phyloP scores from a whole-genome alignment of 2,329 filamentous ascomycete species.

The Fonsecaea pedrosoi region DNA sequence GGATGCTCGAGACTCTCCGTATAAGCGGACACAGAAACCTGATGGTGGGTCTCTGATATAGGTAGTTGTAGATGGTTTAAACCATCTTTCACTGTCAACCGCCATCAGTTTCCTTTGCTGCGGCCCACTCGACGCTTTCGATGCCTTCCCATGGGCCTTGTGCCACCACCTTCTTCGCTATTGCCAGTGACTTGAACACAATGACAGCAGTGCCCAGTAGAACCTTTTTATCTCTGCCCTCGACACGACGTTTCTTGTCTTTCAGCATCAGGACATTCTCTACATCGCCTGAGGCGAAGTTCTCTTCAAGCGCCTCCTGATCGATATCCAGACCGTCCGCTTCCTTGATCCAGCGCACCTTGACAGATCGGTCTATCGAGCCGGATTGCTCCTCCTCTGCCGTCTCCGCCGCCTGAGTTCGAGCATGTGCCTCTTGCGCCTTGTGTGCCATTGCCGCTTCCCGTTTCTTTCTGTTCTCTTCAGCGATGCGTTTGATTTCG shows the following conservation, averaged over 20 bases:
- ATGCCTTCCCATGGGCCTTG: conserved; percentile 56
- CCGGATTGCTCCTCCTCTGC: conserved; percentile 34
- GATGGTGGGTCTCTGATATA: not conserved
- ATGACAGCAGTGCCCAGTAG: conserved; percentile 61
- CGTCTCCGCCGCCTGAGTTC: conserved; percentile 43
- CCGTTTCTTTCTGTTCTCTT: conserved; percentile 59
- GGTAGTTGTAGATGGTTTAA: not conserved
- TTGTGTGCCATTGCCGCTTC: conserved; percentile 55
- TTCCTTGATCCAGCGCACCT: conserved; percentile 62
- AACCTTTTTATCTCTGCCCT: conserved; percentile 59
- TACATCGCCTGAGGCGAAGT: conserved; percentile 65
- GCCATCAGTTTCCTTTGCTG: conserved; percentile 60
- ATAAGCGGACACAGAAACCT: not conserved
- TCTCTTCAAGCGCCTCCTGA: conserved; percentile 52
- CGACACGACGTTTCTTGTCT: conserved; percentile 58
- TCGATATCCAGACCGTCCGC: conserved; percentile 55
- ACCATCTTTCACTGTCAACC: conserved; percentile 25
- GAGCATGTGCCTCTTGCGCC: conserved; percentile 48
- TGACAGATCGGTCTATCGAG: conserved; percentile 62
- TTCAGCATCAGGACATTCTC: conserved; percentile 62
- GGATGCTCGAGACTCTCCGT: not conserved
- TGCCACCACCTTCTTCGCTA: conserved; percentile 39
- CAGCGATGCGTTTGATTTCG: conserved; percentile 60
- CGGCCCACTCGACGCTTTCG: conserved; percentile 63
- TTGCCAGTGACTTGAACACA: conserved; percentile 61